A percentile compares a stretch with the other conserved stretches of the same genome.
Conservation (phyloP, 768 basidiomycete species). For the Inosperma sp. region DNA sequence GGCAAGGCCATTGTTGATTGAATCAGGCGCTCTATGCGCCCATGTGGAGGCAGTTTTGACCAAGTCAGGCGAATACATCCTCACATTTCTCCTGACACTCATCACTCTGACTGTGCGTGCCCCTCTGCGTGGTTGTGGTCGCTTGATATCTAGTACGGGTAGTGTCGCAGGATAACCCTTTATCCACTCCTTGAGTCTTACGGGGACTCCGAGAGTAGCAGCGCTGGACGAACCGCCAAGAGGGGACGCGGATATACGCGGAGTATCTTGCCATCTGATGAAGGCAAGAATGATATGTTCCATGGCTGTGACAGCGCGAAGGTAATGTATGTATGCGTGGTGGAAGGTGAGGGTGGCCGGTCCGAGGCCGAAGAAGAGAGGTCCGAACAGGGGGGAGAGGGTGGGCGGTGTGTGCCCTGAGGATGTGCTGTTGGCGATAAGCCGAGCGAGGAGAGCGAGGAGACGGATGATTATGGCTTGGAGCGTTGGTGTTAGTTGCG, state of each 20-base stretch:
- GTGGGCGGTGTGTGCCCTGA: slow-evolving; percentile 91
- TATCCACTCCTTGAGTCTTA: slow-evolving; percentile 88
- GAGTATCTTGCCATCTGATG: slow-evolving; percentile 75
- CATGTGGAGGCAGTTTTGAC: slow-evolving; percentile 57
- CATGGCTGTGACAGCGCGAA: slow-evolving; percentile 79
- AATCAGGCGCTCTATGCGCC: slow-evolving; percentile 32
- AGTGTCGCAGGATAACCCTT: slow-evolving; percentile 83
- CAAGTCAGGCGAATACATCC: slow-evolving; percentile 85
- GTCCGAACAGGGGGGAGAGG: slow-evolving; percentile 85
- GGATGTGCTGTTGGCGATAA: slow-evolving; percentile 76
- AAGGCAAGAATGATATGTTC: slow-evolving; percentile 92
- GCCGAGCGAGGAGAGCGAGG: slow-evolving; percentile 73
- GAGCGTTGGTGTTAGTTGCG: slow-evolving; percentile 46
- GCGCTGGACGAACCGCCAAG: slow-evolving; percentile 43
- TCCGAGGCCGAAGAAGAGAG: slow-evolving; percentile 80
- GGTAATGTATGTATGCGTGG: slow-evolving; percentile 56
- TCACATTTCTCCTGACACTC: slow-evolving; percentile 72
- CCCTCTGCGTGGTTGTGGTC: slow-evolving; percentile 66
- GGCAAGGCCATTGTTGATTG: slow-evolving; percentile 41
- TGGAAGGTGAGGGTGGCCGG: slow-evolving; percentile 46
- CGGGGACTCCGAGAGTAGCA: slow-evolving; percentile 66
- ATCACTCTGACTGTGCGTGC: slow-evolving; percentile 74
- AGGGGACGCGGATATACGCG: slow-evolving; percentile 30
- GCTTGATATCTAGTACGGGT: slow-evolving; percentile 51
- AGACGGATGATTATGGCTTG: slow-evolving; percentile 63